Base-by-base conservation (phyloP, 1,139 yeast genomes). In the Geotrichum bryndzae region DNA sequence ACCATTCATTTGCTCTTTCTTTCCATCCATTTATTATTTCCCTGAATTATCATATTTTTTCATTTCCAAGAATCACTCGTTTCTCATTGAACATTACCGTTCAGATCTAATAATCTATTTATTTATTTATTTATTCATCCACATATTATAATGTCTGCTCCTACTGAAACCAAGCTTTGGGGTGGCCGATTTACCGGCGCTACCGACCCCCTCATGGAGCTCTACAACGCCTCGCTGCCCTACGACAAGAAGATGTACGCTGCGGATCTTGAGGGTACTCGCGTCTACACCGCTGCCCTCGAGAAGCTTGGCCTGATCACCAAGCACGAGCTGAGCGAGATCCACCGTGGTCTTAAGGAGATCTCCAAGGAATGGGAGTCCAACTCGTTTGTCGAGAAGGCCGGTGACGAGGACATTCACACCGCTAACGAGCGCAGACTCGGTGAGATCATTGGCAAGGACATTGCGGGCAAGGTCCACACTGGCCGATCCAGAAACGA, bases 401-500 rank as follows among this genome's bases (percentile, higher is more conserved):
- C 90, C 10, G 96, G 96, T 56, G 99, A 94, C 74, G 99, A 94
- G 76, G 99, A 94, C 73, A 94, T 94, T 68, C 99, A 94, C 75
- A 94, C 99, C 56, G 99, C 99, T 58, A 94, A 94, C 73, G 99
- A 94, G 79, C 88, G 99, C 79, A 84, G 99, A 73, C 80, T 94
- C 66, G 99, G 99, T 54, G 99, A 94, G 76, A 79, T 94, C 60
- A 94, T 94, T 70, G 99, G 99, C 61, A 87, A 85, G 72, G 85
- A 85, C 64, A 92, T 94, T 73, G 90, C 98, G 52, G 99, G 99
- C 57, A 94, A 94, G 73, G 98, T 94, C 41, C 99, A 94, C 75
- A 94, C 99, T 23, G 99, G 99, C 65, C 85, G 99, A 73, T 90
- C 97, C 57, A 87, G 99, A 81, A 94, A 94, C 72, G 99, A 94